These are phyloP conservation scores for Colletotrichum tropicicola DNA, from an alignment of 2,329 filamentous ascomycete species.

Conservation along the genomic window DNA sequence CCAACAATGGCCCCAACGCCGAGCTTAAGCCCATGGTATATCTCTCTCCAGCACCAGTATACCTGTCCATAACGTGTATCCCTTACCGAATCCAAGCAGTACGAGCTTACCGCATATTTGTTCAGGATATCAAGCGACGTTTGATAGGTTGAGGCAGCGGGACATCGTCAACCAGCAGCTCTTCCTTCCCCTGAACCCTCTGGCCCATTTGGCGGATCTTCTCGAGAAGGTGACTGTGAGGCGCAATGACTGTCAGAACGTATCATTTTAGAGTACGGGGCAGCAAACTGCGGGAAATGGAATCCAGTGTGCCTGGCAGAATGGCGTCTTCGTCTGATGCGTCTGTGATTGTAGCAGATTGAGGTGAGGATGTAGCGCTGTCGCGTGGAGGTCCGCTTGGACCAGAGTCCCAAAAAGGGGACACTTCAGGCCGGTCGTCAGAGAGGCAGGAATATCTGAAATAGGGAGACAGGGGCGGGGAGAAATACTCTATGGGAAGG, in stretches of 20 bases:
- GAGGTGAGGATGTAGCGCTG: conserved; percentile 9
- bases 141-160: conserved; percentile 55
- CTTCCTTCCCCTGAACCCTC: conserved; percentile 42
- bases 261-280: conserved; percentile 36
- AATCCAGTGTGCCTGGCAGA: not conserved
- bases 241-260: conserved; percentile 38
- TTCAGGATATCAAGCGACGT: conserved; percentile 50
- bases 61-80: not conserved
- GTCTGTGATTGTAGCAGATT: not conserved
- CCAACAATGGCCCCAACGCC: too few species aligned
- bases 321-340: not conserved
- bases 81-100: too few species aligned
- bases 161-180: conserved; percentile 41
- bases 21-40: too few species aligned
- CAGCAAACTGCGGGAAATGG: not conserved
- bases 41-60: not conserved
- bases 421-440: conserved; percentile 15
- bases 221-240: conserved; percentile 61
- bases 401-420: conserved; percentile 22
- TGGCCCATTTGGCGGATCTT: conserved; percentile 60
- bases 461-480: conserved; percentile 44
- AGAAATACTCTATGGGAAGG: conserved; percentile 64
- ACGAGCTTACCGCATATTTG: not conserved
- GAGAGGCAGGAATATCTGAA: conserved; percentile 35
- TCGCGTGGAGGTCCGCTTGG: conserved; percentile 20